These are phyloP conservation scores for Melanogaster broomeanus DNA, from an alignment of 768 basidiomycete species.

Conservation along the genomic window DNA sequence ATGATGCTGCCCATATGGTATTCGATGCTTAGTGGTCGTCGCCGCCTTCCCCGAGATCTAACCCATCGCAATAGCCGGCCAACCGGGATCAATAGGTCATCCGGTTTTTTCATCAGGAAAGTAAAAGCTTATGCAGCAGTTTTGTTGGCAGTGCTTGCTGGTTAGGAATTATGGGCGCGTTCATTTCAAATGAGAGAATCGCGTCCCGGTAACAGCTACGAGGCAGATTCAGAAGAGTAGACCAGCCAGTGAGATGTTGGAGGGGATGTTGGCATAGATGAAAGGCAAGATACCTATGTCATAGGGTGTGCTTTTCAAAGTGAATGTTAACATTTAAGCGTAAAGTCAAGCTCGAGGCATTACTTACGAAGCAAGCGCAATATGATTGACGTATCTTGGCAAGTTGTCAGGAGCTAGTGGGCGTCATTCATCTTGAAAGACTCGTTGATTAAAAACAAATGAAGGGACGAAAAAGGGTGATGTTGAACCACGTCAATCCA, in stretches of 20 bases:
- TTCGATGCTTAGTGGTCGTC: background rate
- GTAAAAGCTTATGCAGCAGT: slow-evolving; percentile 3
- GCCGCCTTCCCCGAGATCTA: slow-evolving; percentile 2
- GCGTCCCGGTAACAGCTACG: slow-evolving; percentile 39
- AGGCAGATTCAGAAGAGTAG: slow-evolving; percentile 41
- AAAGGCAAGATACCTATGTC: slow-evolving; percentile 36
- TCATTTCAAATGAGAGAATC: no score
- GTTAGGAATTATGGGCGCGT: no score
- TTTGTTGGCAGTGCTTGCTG: slow-evolving; percentile 10
- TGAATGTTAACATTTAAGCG: background rate
- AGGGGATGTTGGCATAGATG: background rate
- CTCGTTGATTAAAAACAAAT: slow-evolving; percentile 43
- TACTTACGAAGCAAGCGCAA: slow-evolving; percentile 26
- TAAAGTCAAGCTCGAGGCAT: background rate
- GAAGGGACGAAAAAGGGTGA: slow-evolving; percentile 37
- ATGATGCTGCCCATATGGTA: background rate
- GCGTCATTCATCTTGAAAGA: slow-evolving; percentile 24
- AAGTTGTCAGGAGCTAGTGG: slow-evolving; percentile 19
- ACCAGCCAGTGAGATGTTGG: slow-evolving; percentile 25
- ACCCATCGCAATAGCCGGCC: background rate
- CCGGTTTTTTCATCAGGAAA: background rate
- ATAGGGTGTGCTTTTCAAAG: slow-evolving; percentile 21
- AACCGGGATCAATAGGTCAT: background rate
- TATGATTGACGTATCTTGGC: slow-evolving; percentile 33
- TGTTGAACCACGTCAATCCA: slow-evolving; percentile 38